Percentiles rank a stretch among this genome's conserved stretches.
Conservation (phyloP, 1,139 yeast species). For the Blastobotrys petasosporus region DNA sequence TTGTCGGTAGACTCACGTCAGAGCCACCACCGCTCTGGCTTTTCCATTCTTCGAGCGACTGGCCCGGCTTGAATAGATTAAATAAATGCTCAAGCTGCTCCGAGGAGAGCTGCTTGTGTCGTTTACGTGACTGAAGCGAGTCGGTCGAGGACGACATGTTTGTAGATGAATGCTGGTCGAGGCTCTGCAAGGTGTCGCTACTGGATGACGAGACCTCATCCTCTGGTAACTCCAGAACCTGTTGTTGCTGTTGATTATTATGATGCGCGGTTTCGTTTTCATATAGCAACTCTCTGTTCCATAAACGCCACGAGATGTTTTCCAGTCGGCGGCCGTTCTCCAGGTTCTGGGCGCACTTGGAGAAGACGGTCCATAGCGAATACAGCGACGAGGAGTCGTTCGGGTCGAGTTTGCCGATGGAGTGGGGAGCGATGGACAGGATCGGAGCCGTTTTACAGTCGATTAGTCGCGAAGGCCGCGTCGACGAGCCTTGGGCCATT, state of each 20-base stretch:
- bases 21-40: neutral
- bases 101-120: slow-evolving; percentile 21
- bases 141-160: slow-evolving; percentile 17
- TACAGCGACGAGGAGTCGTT: slow-evolving; percentile 38
- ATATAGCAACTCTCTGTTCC: slow-evolving; percentile 40
- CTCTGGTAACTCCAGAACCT: neutral
- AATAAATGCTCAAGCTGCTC: slow-evolving; percentile 24
- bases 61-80: slow-evolving; percentile 19
- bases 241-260: neutral
- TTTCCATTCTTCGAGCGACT: slow-evolving; percentile 15
- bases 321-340: slow-evolving; percentile 51
- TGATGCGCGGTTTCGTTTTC: slow-evolving; percentile 6
- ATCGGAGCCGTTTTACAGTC: slow-evolving; percentile 17
- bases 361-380: slow-evolving; percentile 47
- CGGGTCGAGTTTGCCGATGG: slow-evolving; percentile 35
- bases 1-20: neutral
- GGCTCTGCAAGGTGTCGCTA: slow-evolving; percentile 9
- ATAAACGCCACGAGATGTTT: slow-evolving; percentile 54
- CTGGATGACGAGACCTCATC: slow-evolving; percentile 2
- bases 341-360: slow-evolving; percentile 48
- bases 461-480: too few species aligned
- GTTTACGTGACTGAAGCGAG: slow-evolving; percentile 10
- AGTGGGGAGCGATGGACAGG: slow-evolving; percentile 28
- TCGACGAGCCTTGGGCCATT: neutral
- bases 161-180: slow-evolving; percentile 15